A percentile compares a stretch with the other conserved stretches of the same genome.
Evolutionary conservation across 2,329 filamentous ascomycete species (phyloP).

Genomic region (Epichloe sibirici): DNA sequence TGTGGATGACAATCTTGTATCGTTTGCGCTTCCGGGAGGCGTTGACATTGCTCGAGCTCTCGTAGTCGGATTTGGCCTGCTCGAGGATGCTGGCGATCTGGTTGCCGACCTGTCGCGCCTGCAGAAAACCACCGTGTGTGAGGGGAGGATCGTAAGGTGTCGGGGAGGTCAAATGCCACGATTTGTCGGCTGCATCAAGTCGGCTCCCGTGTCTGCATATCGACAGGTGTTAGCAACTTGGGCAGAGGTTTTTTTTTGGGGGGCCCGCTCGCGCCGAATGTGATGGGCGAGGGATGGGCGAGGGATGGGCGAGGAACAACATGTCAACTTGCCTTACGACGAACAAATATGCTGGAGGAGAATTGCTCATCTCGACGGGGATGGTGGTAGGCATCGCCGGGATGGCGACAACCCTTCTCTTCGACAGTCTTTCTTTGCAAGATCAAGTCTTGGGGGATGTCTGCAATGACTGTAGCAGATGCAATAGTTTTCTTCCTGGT

Average conservation of each 20-base stretch:
- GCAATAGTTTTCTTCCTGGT: neutral
- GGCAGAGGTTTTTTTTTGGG: neutral
- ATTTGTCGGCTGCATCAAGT: conserved; percentile 85
- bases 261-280: no score
- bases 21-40: conserved; percentile 35
- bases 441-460: neutral
- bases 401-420: neutral
- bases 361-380: conserved; percentile 5
- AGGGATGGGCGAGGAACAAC: no score
- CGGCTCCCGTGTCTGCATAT: conserved; percentile 68
- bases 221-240: neutral
- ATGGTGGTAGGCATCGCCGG: neutral
- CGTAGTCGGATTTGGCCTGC: conserved; percentile 35
- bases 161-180: conserved; percentile 87
- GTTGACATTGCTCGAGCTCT: conserved; percentile 15
- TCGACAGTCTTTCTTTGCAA: neutral
- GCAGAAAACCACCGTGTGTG: conserved; percentile 87
- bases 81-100: conserved; percentile 66
- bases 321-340: conserved; percentile 26
- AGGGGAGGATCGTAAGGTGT: conserved; percentile 93
- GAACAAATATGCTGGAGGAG: conserved; percentile 29
- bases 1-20: conserved; percentile 77
- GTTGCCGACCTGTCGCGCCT: conserved; percentile 68
- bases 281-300: no score
- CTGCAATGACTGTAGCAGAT: neutral